Evolutionary conservation across 805 yeast genomes (phyloP).

Genomic region (Clavispora santaluciae): DNA sequence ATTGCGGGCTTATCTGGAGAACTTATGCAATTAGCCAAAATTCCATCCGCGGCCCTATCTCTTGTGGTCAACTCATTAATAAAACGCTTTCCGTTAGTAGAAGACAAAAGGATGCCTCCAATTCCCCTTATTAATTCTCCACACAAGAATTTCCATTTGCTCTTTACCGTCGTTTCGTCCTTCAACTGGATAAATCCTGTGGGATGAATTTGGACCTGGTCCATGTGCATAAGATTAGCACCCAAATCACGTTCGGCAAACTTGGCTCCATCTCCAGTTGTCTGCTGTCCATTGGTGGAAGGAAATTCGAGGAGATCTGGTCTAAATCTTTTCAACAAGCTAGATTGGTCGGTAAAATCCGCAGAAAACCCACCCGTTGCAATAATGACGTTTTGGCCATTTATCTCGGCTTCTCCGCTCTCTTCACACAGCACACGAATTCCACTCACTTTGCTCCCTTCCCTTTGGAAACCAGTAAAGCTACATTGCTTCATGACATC

Average conservation of each 20-base stretch:
- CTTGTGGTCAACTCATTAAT: conserved; percentile 52
- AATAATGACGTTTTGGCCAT: conserved; percentile 34
- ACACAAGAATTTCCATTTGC: conserved; percentile 50
- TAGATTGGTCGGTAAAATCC: conserved; percentile 30
- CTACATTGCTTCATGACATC: conserved; percentile 13
- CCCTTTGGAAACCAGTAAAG: conserved; percentile 19
- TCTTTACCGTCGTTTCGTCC: conserved; percentile 32
- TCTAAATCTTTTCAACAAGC: conserved; percentile 35
- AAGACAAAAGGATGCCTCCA: conserved; percentile 51
- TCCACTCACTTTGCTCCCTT: conserved; percentile 33
- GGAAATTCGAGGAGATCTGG: conserved; percentile 46
- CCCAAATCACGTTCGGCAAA: conserved; percentile 40
- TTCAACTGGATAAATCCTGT: conserved; percentile 47
- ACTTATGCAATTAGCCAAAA: conserved; percentile 24
- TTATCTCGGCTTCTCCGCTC: conserved; percentile 12
- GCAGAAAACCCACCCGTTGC: conserved; percentile 61
- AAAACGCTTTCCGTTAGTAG: conserved; percentile 43
- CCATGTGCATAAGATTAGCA: conserved; percentile 52
- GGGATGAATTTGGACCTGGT: conserved; percentile 57
- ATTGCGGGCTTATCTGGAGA: conserved; percentile 13
- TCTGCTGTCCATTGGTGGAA: conserved; percentile 52
- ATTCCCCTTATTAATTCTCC: conserved; percentile 58
- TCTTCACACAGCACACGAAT: conserved; percentile 14
- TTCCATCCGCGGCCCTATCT: conserved; percentile 46
- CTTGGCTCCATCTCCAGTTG: conserved; percentile 56